Evolutionary conservation across 495 filamentous ascomycete species (phyloP).

Genomic region (Glutinoglossum americanum): DNA sequence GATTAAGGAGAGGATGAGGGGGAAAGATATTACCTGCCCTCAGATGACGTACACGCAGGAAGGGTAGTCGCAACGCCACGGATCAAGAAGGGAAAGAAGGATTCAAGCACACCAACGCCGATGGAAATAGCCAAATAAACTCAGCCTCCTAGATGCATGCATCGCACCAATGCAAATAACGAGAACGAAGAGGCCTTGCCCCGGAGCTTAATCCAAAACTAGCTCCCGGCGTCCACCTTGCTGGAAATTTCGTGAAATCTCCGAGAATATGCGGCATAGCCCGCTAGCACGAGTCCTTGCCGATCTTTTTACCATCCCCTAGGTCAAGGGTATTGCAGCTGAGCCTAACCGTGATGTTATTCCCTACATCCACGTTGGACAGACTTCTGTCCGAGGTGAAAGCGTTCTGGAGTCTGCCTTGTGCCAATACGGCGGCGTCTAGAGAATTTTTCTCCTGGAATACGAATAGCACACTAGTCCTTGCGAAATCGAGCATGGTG

Average conservation of each 20-base stretch:
- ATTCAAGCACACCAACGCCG: neutral
- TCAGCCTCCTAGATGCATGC: neutral
- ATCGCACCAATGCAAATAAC: neutral
- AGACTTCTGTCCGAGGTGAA: conserved; percentile 15
- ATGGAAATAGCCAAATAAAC: neutral
- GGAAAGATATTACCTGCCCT: neutral
- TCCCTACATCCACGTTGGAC: neutral
- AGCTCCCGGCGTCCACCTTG: neutral
- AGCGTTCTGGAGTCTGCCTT: conserved; percentile 30
- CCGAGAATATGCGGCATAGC: neutral
- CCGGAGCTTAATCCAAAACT: neutral
- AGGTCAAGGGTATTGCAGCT: neutral
- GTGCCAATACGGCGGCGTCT: conserved; percentile 30
- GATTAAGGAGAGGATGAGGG: neutral
- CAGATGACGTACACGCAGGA: neutral
- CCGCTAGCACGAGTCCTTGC: neutral
- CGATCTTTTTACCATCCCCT: neutral
- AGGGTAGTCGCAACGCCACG: neutral
- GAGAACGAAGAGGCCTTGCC: neutral
- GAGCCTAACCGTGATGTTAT: neutral
- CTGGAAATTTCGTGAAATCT: neutral
- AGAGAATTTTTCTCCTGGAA: conserved; percentile 31
- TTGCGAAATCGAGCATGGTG: conserved; percentile 41
- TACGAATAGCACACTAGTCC: conserved; percentile 38
- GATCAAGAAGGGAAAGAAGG: neutral